Percentiles rank a stretch among this genome's conserved stretches.
These are phyloP conservation scores for Populus tremula DNA, from an alignment of 345 rosid genomes.

Conservation along the genomic window DNA sequence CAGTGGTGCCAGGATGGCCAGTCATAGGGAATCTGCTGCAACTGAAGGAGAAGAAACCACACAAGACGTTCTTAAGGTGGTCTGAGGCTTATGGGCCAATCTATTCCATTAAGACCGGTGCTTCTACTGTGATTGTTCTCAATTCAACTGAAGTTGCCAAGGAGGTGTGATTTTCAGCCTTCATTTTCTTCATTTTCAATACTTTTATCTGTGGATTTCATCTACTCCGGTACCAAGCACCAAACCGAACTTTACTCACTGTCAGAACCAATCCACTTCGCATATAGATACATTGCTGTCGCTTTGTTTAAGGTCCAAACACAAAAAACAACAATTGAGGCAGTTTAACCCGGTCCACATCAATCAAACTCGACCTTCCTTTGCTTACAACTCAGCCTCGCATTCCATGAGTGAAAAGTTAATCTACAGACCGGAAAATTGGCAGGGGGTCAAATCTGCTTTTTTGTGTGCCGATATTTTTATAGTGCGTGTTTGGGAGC, in stretches of 20 bases:
- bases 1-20: conserved; percentile 81
- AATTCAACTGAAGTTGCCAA: conserved; percentile 61
- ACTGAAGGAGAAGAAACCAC: conserved; percentile 85
- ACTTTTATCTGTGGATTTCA: not conserved
- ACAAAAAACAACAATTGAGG: too few species aligned
- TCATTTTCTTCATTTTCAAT: not conserved
- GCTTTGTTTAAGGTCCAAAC: not conserved
- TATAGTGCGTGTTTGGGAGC: too few species aligned
- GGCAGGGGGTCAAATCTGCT: too few species aligned
- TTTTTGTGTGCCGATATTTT: too few species aligned
- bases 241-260: not conserved
- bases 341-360: too few species aligned
- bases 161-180: conserved; percentile 50
- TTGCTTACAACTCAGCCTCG: too few species aligned
- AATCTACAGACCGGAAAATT: too few species aligned
- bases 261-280: not conserved
- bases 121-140: conserved; percentile 61
- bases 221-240: not conserved
- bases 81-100: conserved; percentile 78
- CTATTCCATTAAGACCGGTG: conserved; percentile 72
- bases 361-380: too few species aligned
- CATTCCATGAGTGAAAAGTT: too few species aligned
- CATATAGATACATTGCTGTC: not conserved
- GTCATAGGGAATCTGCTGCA: conserved; percentile 80
- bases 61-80: conserved; percentile 75